Percentiles rank a stretch among this genome's conserved stretches.
Evolutionary conservation across 2,329 filamentous ascomycete species (phyloP).

Genomic region (Cercospora janseana): DNA sequence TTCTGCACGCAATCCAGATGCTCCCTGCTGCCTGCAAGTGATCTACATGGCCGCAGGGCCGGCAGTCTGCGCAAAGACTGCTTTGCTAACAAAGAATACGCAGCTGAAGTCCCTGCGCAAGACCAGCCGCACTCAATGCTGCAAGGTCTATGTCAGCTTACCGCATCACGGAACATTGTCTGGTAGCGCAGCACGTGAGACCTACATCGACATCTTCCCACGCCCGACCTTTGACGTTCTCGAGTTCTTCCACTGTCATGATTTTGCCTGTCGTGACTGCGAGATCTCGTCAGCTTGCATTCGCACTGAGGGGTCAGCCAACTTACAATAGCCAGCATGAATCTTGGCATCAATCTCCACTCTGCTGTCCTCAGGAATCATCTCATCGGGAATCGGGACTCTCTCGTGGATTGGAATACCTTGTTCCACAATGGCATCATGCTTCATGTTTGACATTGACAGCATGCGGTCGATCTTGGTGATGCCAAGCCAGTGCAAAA

Average conservation of each 20-base stretch:
- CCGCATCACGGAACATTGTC: slow-evolving; percentile 1
- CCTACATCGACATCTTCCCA: slow-evolving; percentile 70
- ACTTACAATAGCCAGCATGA: slow-evolving; percentile 68
- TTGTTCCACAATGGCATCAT: slow-evolving; percentile 75
- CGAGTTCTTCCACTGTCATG: slow-evolving; percentile 82
- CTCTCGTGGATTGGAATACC: slow-evolving; percentile 30
- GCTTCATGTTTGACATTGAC: slow-evolving; percentile 98
- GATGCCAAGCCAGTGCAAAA: slow-evolving; percentile 96
- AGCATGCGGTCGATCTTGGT: slow-evolving; percentile 98
- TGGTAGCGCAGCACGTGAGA: slow-evolving; percentile 8
- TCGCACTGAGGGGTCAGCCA: not conserved
- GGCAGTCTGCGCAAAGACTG: not conserved
- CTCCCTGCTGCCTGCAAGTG: not conserved
- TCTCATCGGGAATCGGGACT: slow-evolving; percentile 85
- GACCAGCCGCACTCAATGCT: slow-evolving; percentile 22
- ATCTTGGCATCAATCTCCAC: slow-evolving; percentile 99
- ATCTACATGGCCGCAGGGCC: slow-evolving; percentile 6
- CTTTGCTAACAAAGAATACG: slow-evolving; percentile 1
- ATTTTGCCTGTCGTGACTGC: slow-evolving; percentile 79
- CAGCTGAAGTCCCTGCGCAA: slow-evolving; percentile 1
- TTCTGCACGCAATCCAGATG: slow-evolving; percentile 4
- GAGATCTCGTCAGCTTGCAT: slow-evolving; percentile 21
- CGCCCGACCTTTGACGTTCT: slow-evolving; percentile 80
- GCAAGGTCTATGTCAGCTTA: slow-evolving; percentile 22
- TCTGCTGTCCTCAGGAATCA: slow-evolving; percentile 90